Evolutionary conservation across 345 rosid species (phyloP), one percentile per base, ranked within the genome.

Genomic region (Citrus unshiu): DNA sequence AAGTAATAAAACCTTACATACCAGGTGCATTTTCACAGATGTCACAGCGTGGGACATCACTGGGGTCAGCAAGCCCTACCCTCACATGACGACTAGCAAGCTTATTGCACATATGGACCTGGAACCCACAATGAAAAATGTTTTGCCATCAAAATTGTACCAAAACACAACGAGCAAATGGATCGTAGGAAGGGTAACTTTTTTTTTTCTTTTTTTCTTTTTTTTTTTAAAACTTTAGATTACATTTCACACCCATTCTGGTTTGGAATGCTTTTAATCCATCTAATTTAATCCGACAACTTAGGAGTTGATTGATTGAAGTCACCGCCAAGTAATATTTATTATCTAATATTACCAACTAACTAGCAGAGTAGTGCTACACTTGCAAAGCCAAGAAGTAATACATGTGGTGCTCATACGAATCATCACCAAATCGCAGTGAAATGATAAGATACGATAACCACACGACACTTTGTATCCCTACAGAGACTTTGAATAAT

Each of bases 61-160:
- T 93, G 9, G 95, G 95, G 76, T 81, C 87, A 13, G 95, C 94
- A 72, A 93, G 88, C 69, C 95, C 94, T 29, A 93, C 93, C 58
- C 97, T 84, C 59, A 93, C 90, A 83, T 93, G 97, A 29, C 95
- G 83, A 80, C 91, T 90, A 56, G 97, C 97, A 70, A 93, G 91
- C 88, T 93, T 93, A 85, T 93, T 93, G 81, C 95, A 91, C 90
- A 89, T 79, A 81, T 93, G 97, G 61, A 93, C 94, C 97, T 93
- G 85, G 79, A 85, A 81, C 4, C 72, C 62, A 72, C 69, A 5
- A 35, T 6, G 4, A 32, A 66, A 51, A 59, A 56, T 43, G 34
- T 12, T 32, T 27, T 7, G 56, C 72, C 18, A 75, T 24, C 30
- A 30, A 35, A 66, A 37, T 8, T 39, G 27, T 27, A 25, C 19